These are phyloP conservation scores for Alloteropsis semialata DNA, from an alignment of 176 grass and related monocot genomes.

Conservation along the genomic window DNA sequence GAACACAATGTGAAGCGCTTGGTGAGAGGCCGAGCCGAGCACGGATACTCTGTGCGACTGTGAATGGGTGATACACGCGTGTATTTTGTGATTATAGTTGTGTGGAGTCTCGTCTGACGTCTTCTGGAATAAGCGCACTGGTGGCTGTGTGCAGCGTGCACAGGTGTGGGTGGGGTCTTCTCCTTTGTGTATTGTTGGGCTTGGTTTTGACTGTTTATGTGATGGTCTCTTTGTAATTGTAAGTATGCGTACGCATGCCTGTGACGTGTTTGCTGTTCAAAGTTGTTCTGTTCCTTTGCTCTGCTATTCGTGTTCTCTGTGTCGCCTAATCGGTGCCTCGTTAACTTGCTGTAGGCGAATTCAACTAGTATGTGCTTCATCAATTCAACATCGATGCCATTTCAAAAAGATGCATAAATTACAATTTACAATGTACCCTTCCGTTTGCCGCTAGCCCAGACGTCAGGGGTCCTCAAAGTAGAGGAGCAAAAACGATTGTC, in stretches of 20 bases:
- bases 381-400: no score
- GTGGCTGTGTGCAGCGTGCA: neutral
- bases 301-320: neutral
- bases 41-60: neutral
- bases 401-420: no score
- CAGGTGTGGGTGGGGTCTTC: neutral
- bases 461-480: no score
- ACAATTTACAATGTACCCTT: no score
- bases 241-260: neutral
- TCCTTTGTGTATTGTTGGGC: neutral
- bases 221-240: neutral
- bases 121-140: slow-evolving; percentile 4
- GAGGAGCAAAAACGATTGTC: no score
- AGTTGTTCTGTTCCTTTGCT: neutral
- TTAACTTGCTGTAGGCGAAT: neutral
- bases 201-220: neutral
- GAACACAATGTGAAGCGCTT: neutral
- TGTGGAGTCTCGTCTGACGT: neutral
- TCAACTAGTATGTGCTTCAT: no score
- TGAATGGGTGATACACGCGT: neutral
- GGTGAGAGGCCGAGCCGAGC: no score
- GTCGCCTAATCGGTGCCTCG: neutral
- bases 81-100: neutral
- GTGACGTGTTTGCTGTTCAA: neutral
- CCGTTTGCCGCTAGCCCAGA: no score